Evolutionary conservation across 2,329 filamentous ascomycete species (phyloP).

Genomic region (Arachnomyces sp.): DNA sequence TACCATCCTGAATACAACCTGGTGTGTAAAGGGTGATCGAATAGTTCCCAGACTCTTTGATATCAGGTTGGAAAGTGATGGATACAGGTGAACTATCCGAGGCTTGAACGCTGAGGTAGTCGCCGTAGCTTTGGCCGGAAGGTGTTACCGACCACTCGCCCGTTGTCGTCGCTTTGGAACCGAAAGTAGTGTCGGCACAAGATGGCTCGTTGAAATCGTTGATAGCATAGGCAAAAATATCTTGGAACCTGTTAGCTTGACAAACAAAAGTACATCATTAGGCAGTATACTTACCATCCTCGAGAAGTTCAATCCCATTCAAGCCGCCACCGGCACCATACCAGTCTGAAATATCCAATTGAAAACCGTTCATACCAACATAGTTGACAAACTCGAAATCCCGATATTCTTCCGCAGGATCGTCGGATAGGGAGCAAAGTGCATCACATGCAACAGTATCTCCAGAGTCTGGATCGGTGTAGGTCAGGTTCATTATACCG

Average conservation of each 20-base stretch:
- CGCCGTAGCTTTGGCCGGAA: conserved; percentile 57
- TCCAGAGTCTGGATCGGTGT: conserved; percentile 63
- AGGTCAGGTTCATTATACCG: conserved; percentile 95
- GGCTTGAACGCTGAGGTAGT: conserved; percentile 58
- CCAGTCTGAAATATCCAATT: conserved; percentile 76
- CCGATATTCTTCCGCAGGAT: conserved; percentile 59
- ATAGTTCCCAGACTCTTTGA: conserved; percentile 85
- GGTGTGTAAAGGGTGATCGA: conserved; percentile 86
- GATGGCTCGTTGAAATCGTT: conserved; percentile 79
- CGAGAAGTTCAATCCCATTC: conserved; percentile 75
- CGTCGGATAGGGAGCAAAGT: conserved; percentile 72
- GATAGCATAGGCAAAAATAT: conserved; percentile 78
- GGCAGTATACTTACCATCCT: conserved; percentile 48
- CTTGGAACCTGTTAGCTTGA: conserved; percentile 25
- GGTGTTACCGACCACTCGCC: conserved; percentile 67
- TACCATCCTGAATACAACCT: conserved; percentile 72
- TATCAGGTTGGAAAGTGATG: conserved; percentile 53
- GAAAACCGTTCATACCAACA: conserved; percentile 81
- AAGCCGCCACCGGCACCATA: conserved; percentile 81
- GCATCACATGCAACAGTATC: conserved; percentile 65
- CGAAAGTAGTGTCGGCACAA: conserved; percentile 58
- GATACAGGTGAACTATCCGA: neutral
- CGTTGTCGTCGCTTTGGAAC: conserved; percentile 59
- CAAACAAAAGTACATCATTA: conserved; percentile 8
- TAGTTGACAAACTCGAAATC: conserved; percentile 86